Evolutionary conservation across 345 rosid species (phyloP).

Genomic region (Garcia nutans): DNA sequence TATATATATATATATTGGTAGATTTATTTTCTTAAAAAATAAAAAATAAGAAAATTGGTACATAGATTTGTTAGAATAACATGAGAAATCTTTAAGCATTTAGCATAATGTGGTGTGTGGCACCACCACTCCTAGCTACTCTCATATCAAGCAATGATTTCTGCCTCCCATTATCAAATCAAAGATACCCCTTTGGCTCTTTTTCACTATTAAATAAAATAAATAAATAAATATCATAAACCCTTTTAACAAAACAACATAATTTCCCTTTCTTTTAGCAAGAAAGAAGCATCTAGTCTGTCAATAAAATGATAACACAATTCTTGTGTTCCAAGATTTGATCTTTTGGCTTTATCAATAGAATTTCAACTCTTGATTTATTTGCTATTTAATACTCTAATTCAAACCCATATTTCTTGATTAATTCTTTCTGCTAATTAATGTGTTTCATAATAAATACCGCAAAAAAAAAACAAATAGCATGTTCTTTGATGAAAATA

Average conservation of each 20-base stretch:
- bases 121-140: slow-evolving; percentile 11
- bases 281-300: neutral
- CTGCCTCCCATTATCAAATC: slow-evolving; percentile 39
- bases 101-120: slow-evolving; percentile 25
- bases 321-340: neutral
- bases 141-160: slow-evolving; percentile 33
- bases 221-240: slow-evolving; percentile 19
- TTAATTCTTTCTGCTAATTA: too few relatives aligned
- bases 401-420: too few relatives aligned
- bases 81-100: slow-evolving; percentile 1
- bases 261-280: slow-evolving; percentile 5
- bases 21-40: too few relatives aligned
- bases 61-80: neutral
- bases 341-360: neutral
- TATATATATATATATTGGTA: too few relatives aligned
- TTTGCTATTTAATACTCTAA: too few relatives aligned
- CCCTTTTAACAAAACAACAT: neutral
- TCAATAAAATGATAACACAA: neutral
- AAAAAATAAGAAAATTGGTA: neutral
- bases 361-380: too few relatives aligned
- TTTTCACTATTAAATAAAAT: neutral
- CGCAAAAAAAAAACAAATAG: too few relatives aligned
- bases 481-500: too few relatives aligned
- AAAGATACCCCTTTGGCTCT: neutral
- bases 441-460: too few relatives aligned